Percentiles rank a stretch among this genome's conserved stretches.
These are phyloP conservation scores for Fusarium sp. DNA, from an alignment of 2,329 filamentous ascomycete species.

Conservation along the genomic window DNA sequence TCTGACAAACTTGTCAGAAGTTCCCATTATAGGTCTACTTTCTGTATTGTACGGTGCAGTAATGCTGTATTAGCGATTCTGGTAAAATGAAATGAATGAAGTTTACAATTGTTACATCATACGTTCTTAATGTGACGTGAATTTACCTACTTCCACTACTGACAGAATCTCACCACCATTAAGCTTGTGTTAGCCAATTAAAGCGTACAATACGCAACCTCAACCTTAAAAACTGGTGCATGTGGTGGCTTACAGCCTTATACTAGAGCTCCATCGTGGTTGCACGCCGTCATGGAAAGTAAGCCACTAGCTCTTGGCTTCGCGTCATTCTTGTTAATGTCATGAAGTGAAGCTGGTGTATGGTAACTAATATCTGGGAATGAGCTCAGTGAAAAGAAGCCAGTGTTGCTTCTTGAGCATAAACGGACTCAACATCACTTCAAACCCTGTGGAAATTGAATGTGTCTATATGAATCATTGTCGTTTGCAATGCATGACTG, in stretches of 20 bases:
- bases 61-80: neutral
- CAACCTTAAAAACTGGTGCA: neutral
- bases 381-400: neutral
- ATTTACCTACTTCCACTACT: neutral
- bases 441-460: no score
- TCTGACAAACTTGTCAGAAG: constrained; percentile 21
- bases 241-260: neutral
- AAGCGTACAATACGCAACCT: neutral
- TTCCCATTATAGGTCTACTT: constrained; percentile 15
- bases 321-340: constrained; percentile 5
- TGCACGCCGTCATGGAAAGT: neutral
- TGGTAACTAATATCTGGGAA: neutral
- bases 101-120: neutral
- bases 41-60: constrained; percentile 10
- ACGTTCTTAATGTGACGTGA: neutral
- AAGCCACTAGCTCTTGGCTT: constrained; percentile 5
- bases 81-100: neutral
- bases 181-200: neutral
- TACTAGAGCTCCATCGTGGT: neutral
- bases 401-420: no score
- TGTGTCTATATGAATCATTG: no score
- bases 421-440: no score
- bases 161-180: neutral
- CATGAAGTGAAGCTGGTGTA: neutral
- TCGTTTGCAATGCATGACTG: neutral